phyloP scores from a whole-genome alignment of 1,284 basidiomycete species.

The Ganoderma resinaceum region DNA sequence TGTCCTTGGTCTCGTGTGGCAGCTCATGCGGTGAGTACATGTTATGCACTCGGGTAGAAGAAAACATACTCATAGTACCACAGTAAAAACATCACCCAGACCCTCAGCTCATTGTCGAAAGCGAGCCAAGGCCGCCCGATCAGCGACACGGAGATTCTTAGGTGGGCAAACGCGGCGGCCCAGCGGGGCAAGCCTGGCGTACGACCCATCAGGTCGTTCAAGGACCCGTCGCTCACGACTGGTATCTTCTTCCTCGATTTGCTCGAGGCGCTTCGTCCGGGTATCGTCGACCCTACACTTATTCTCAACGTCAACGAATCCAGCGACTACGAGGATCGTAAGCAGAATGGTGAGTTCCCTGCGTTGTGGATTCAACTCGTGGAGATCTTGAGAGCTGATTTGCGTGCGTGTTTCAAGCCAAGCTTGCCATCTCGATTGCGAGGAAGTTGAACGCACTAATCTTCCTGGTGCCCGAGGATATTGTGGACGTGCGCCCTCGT shows the following conservation, averaged over 20 bases:
- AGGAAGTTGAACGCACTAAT: constrained; percentile 97
- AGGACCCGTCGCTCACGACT: constrained; percentile 90
- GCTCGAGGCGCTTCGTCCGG: constrained; percentile 89
- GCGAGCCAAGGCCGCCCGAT: constrained; percentile 80
- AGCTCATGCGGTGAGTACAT: constrained; percentile 85
- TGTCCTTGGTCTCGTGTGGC: constrained; percentile 97
- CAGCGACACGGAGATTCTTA: constrained; percentile 92
- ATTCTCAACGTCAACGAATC: constrained; percentile 69
- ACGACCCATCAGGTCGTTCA: constrained; percentile 88
- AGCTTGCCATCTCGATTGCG: constrained; percentile 97
- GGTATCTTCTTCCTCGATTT: constrained; percentile 95
- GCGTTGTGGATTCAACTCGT: background rate
- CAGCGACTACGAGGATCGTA: constrained; percentile 88
- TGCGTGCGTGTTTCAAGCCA: constrained; percentile 60
- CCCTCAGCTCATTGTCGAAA: constrained; percentile 81
- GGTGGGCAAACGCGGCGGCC: constrained; percentile 94
- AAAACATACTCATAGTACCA: background rate
- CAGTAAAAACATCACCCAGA: constrained; percentile 92
- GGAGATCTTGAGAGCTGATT: background rate
- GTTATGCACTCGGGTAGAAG: background rate
- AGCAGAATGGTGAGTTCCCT: constrained; percentile 83
- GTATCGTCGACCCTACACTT: constrained; percentile 92
- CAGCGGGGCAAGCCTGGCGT: constrained; percentile 75
- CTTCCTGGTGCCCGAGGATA: constrained; percentile 97
- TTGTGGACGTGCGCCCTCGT: constrained; percentile 86